These are phyloP conservation scores for Phytophthora sp. DNA, from an alignment of 352 stramenopile genomes.

Conservation along the genomic window DNA sequence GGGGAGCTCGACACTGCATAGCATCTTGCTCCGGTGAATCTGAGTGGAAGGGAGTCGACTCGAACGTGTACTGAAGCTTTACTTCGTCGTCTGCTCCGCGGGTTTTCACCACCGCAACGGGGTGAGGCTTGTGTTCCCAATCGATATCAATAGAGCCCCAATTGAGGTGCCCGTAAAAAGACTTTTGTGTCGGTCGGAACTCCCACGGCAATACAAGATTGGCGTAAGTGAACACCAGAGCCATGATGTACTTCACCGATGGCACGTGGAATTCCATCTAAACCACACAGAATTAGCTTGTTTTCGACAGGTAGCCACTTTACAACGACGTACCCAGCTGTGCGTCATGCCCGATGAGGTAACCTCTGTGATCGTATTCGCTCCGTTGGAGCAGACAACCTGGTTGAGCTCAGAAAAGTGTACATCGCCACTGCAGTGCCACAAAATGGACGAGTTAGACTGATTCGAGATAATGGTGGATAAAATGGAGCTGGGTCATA, in stretches of 20 bases:
- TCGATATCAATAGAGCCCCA: slow-evolving; percentile 94
- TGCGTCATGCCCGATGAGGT: slow-evolving; percentile 95
- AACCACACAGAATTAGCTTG: not conserved
- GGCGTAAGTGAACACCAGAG: slow-evolving; percentile 68
- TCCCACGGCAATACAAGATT: slow-evolving; percentile 84
- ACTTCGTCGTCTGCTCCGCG: slow-evolving; percentile 67
- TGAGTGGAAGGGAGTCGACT: slow-evolving; percentile 50
- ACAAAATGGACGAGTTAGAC: slow-evolving; percentile 27
- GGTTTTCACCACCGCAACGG: slow-evolving; percentile 63
- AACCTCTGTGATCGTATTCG: slow-evolving; percentile 80
- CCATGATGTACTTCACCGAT: slow-evolving; percentile 58
- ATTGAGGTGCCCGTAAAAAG: slow-evolving; percentile 91
- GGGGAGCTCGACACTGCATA: slow-evolving; percentile 49
- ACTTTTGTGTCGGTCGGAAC: slow-evolving; percentile 60
- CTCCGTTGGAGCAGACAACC: slow-evolving; percentile 83
- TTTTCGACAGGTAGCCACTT: no score
- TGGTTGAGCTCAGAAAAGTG: slow-evolving; percentile 94
- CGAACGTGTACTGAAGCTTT: slow-evolving; percentile 71
- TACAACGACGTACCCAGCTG: slow-evolving; percentile 90
- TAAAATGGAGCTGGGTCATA: not conserved
- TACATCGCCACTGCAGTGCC: slow-evolving; percentile 83
- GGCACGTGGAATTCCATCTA: slow-evolving; percentile 81
- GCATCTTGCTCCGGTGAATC: slow-evolving; percentile 52
- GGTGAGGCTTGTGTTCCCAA: slow-evolving; percentile 64
- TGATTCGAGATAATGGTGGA: slow-evolving; percentile 13